Evolutionary conservation across 805 yeast species (phyloP), one percentile per base, ranked within the genome.

Genomic region (Sugiyamaella boreocaroliniensis): DNA sequence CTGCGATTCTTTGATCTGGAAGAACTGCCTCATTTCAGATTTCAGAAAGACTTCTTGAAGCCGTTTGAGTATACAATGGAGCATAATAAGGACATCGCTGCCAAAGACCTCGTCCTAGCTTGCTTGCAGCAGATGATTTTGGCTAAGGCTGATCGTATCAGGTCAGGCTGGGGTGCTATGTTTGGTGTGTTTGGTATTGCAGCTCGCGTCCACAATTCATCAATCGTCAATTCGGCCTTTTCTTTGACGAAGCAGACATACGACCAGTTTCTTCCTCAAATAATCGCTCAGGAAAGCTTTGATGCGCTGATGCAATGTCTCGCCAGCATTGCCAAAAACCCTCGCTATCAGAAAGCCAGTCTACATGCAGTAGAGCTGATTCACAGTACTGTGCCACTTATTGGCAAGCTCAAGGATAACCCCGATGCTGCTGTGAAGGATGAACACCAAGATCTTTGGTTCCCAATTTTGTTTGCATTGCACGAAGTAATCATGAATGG

Each of bases 131-230:
- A 89, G 64, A 84, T 95, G 83, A 81, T 93, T 41, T 72, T 81
- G 56, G 82, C 89, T 22, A 86, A 89, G 62, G 81, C 90, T 3
- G 73, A 71, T 14, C 77, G 80, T 53, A 86, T 93, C 58, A 84
- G 81, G 64, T 89, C 97, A 16, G 99, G 99, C 45, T 93, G 99
- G 99, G 80, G 80, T 55, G 83, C 98, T 0, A 83, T 95, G 50
- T 81, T 93, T 62, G 85, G 82, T 22, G 85, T 88, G 1, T 78
- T 92, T 57, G 79, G 83, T 4, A 82, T 77, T 49, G 89, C 95
- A 4, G 92, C 96, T 2, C 72, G 71, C 47, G 82, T 79, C 18
- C 69, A 71, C 29, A 73, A 75, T 51, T 89, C 82, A 58, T 60
- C 75, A 6, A 71, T 86, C 55, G 90, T 88, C 0, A 64, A 70